These are phyloP conservation scores for Blastocystis sp. DNA, from an alignment of 352 stramenopile species.

Conservation along the genomic window DNA sequence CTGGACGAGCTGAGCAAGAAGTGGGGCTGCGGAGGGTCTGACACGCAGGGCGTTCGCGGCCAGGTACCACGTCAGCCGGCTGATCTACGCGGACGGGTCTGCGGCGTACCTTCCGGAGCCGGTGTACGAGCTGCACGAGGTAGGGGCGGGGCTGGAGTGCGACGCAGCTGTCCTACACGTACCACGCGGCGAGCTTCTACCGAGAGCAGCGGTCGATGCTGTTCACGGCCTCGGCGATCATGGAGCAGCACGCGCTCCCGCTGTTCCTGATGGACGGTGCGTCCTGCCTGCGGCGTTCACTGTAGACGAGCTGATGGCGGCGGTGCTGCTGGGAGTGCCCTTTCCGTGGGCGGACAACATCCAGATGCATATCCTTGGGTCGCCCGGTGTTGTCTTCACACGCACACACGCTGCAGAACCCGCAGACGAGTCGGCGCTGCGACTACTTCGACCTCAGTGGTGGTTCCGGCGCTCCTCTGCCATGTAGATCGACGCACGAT, in stretches of 20 bases:
- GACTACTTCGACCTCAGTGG: conserved; percentile 28
- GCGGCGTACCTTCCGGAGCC: neutral
- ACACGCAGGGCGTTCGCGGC: neutral
- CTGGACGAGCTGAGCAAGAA: conserved; percentile 12
- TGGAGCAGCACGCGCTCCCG: neutral
- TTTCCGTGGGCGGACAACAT: conserved; percentile 50
- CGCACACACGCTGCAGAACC: neutral
- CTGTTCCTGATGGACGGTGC: neutral
- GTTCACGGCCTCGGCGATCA: neutral
- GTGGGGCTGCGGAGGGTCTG: neutral
- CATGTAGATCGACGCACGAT: neutral
- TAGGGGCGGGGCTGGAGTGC: neutral
- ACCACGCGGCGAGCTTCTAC: neutral
- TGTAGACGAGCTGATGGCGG: neutral
- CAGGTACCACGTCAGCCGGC: neutral
- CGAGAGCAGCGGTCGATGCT: neutral
- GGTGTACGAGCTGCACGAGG: neutral
- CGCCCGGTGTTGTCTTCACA: neutral
- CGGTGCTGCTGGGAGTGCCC: conserved; percentile 13
- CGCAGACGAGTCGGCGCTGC: neutral
- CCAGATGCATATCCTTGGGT: conserved; percentile 29
- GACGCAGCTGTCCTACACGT: neutral
- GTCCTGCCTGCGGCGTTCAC: neutral
- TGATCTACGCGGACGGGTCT: neutral
- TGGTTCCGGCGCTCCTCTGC: neutral